These are phyloP conservation scores for Skeletonema potamos DNA, from an alignment of 108 stramenopile genomes.

Conservation along the genomic window DNA sequence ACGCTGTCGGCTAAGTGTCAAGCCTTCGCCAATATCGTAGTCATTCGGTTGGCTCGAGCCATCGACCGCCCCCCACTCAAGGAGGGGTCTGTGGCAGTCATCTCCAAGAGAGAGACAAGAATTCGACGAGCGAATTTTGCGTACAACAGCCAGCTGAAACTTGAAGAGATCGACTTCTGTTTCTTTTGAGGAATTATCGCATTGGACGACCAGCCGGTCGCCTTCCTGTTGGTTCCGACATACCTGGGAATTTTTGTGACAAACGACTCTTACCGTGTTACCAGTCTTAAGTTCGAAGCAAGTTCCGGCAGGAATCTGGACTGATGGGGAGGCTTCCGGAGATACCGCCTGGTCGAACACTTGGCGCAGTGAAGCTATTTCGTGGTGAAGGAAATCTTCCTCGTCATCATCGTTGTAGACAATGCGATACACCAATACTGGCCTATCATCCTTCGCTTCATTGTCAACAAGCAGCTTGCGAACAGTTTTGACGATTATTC, in stretches of 20 bases:
- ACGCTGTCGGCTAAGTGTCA: constrained; percentile 20
- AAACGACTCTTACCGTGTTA: constrained; percentile 20
- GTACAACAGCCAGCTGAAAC: constrained; percentile 34
- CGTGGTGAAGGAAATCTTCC: constrained; percentile 45
- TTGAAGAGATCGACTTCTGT: constrained; percentile 19
- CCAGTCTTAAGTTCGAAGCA: constrained; percentile 31
- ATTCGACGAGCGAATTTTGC: not conserved
- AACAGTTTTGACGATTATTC: constrained; percentile 34
- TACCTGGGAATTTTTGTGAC: constrained; percentile 10
- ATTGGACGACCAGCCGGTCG: constrained; percentile 2
- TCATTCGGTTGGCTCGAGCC: constrained; percentile 1
- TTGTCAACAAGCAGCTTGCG: constrained; percentile 25
- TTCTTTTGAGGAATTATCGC: not conserved
- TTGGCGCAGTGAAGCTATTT: constrained; percentile 38
- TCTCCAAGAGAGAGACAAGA: not conserved
- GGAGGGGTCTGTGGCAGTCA: constrained; percentile 1
- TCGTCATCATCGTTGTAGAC: constrained; percentile 44
- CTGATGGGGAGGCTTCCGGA: constrained; percentile 2
- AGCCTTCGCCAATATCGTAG: constrained; percentile 21
- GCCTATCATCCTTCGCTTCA: constrained; percentile 11
- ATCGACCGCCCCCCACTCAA: constrained; percentile 41
- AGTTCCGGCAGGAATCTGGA: constrained; percentile 36
- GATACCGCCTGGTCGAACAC: constrained; percentile 23
- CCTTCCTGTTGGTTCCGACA: constrained; percentile 8
- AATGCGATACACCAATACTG: constrained; percentile 41